Base-by-base conservation (phyloP, 371 early-diverging fungal genomes). In the Mucor mucedo region DNA sequence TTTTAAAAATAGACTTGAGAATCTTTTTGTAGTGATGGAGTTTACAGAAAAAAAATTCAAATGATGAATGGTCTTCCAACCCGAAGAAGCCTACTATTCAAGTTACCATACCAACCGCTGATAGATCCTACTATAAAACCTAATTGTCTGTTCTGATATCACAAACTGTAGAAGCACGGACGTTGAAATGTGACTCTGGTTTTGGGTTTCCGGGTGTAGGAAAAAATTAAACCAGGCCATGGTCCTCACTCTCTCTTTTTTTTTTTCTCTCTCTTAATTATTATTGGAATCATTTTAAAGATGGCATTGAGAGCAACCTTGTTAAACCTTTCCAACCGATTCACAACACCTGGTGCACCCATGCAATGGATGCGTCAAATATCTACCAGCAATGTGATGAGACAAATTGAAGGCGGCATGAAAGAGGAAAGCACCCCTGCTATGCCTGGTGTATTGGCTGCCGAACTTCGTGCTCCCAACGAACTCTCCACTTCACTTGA, bases 401-500 rank as follows among this genome's bases (percentile, higher is more conserved):
- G 59, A 29, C 57, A 70, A 66, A 30, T 52, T 14, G 59, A 66
- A 41, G 39, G 35, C 16, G 55, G 29, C 10, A 28, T 38, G 14
- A 47, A 38, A 52, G 60, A 59, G 38, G 55, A 53, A 39, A 16
- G 33, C n/a, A 60, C 61, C 58, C 58, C 61, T 50, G 55, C 55
- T 39, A 60, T 73, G 64, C 73, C 73, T 48, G 60, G 62, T 42
- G 41, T 65, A 3, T 58, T 73, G 11, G 64, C 66, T 35, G 52
- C 58, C 6, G 60, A 63, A 7, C 57, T 69, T 35, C 63, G 57
- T 53, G 41, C 60, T 56, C 66, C 73, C 32, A 66, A 63, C 30
- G 70, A 73, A 21, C 64, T 69, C 8, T 63, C 70, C 3, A 66
- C 69, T 30, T 77, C 77, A 7, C 69, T 73, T 32, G 74, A 78